Evolutionary conservation across 2,329 filamentous ascomycete species (phyloP).

Genomic region (Epichloe glyceriae): DNA sequence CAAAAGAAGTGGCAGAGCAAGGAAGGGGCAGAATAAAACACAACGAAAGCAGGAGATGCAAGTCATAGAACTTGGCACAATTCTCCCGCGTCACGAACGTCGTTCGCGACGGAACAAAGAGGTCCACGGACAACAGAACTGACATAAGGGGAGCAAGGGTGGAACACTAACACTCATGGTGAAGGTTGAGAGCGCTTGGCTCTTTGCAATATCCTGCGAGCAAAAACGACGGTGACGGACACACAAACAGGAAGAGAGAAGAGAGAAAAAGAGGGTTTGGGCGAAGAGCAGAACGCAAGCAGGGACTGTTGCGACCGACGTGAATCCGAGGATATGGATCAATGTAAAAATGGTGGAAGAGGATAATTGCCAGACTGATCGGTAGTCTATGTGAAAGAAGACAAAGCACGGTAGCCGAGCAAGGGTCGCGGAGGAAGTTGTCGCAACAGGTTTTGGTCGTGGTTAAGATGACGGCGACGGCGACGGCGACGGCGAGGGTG

Average conservation of each 20-base stretch:
- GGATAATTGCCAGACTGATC: background rate
- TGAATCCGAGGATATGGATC: background rate
- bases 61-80: background rate
- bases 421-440: slow-evolving; percentile 1
- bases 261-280: background rate
- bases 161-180: slow-evolving; percentile 18
- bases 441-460: background rate
- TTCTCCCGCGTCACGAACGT: background rate
- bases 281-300: background rate
- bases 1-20: background rate
- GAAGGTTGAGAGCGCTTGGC: slow-evolving; percentile 7
- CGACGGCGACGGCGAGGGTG: background rate
- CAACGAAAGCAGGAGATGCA: background rate
- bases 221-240: background rate
- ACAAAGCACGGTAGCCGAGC: background rate
- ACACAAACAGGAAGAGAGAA: background rate
- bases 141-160: slow-evolving; percentile 10
- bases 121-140: background rate
- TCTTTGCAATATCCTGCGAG: background rate
- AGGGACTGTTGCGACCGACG: background rate
- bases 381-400: slow-evolving; percentile 1
- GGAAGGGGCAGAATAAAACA: background rate
- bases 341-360: background rate
- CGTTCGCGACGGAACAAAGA: background rate
- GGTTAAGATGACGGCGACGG: background rate